Base-by-base conservation (phyloP, 257 asterid species). In the Dorcoceras hygrometricum region DNA sequence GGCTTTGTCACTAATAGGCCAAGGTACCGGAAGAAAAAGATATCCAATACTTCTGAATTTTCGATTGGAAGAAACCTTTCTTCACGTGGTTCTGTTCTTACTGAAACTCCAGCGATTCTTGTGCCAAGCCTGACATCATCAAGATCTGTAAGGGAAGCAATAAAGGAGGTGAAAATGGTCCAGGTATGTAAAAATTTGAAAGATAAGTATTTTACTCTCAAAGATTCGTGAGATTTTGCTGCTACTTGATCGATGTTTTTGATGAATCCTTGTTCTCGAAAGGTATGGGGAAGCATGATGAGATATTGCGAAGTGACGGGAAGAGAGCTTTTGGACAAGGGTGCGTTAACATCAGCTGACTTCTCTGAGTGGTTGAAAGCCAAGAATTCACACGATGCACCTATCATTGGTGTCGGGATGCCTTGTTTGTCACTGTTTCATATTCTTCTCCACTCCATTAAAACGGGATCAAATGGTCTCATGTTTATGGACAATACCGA, bases 111-210 rank as follows among this genome's bases (percentile, higher is more conserved):
- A 53, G 82, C 79, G 36, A 74, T 84, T 75, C 78, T 86, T 28
- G 86, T 85, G 65, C 95, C 96, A 6, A 80, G 73, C 77, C 71
- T 90, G 48, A 59, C 96, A 10, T 81, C 99, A 16, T 88, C 99
- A 25, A 87, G 95, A 73, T 88, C 99, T 0, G 99, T 93, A 57
- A 73, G 95, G 69, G 96, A 93, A 79, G 85, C 83, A 9, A 83
- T 93, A 22, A 89, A 90, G 66, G 99, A 93, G 81, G 97, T 93
- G 58, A 85, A 85, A 80, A 93, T 90, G 99, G 88, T 90, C 58
- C 97, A 88, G 99, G 99, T 90, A 73, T 57, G 77, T 8, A 48
- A 4, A 14, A 53, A 16, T 11, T 18, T 43, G 50, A 19, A 48
- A 55, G 51, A 55, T 39, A 39, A 4, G 57, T 69, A 8, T 22